Evolutionary conservation across 441 rosid genomes (phyloP).

Genomic region (Populus tomentosa): DNA sequence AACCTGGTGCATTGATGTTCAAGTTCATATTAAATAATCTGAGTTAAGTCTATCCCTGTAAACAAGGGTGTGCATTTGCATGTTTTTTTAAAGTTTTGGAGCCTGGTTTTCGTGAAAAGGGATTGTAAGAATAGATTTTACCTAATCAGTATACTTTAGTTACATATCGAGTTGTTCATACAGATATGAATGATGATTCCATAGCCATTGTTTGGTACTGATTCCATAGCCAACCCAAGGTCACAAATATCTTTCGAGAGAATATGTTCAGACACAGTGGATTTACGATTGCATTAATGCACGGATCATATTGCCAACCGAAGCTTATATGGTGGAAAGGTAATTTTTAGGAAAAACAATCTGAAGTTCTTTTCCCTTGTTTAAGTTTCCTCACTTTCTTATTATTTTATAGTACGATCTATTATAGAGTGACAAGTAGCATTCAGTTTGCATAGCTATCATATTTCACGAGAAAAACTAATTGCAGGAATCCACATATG

Average conservation of each 20-base stretch:
- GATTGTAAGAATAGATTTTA: too few species aligned
- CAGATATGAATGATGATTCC: background rate
- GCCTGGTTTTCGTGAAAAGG: too few species aligned
- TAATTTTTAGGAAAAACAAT: conserved; percentile 20
- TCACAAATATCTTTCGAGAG: conserved; percentile 74
- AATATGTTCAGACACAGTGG: conserved; percentile 95
- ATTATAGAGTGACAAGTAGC: background rate
- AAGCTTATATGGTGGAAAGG: conserved; percentile 77
- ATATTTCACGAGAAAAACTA: background rate
- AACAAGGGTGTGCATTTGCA: too few species aligned
- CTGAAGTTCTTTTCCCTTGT: background rate
- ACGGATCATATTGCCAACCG: conserved; percentile 66
- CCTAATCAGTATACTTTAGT: too few species aligned
- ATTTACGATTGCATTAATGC: conserved; percentile 78
- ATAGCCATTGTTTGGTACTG: background rate
- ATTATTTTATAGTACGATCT: background rate
- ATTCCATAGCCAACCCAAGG: conserved; percentile 59
- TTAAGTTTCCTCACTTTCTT: too few species aligned
- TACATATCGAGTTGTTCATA: background rate
- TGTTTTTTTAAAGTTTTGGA: too few species aligned
- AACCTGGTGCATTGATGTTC: conserved; percentile 85
- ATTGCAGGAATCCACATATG: background rate
- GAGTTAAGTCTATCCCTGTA: too few species aligned
- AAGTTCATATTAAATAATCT: too few species aligned
- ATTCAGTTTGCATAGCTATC: background rate